phyloP scores from a whole-genome alignment of 2,329 filamentous ascomycete genomes.

The Knufia fluminis region DNA sequence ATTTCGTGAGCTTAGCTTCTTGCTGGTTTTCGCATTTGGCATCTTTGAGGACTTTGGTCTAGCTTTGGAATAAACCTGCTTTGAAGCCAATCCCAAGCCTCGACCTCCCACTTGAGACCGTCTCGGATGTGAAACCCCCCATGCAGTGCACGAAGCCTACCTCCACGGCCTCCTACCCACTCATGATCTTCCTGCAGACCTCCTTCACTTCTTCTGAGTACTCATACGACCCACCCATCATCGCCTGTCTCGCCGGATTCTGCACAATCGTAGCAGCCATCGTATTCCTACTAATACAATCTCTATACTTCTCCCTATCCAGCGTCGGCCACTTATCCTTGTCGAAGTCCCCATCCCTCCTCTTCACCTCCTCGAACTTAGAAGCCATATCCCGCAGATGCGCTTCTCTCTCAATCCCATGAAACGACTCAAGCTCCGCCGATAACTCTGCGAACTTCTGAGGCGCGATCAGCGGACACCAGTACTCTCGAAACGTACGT shows the following conservation, averaged over 20 bases:
- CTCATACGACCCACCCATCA: slow-evolving; percentile 1
- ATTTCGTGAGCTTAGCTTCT: background rate
- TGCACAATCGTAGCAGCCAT: background rate
- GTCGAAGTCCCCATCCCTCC: background rate
- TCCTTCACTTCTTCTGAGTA: slow-evolving; percentile 1
- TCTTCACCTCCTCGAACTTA: slow-evolving; percentile 2
- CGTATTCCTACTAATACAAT: slow-evolving; percentile 1
- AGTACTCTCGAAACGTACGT: slow-evolving; percentile 1
- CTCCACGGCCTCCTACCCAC: too few relatives aligned
- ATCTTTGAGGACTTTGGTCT: background rate
- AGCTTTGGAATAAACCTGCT: too few relatives aligned
- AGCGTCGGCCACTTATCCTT: slow-evolving; percentile 1
- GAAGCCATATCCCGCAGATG: background rate
- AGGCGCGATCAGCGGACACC: background rate
- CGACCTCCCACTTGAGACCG: too few relatives aligned
- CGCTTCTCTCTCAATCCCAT: background rate
- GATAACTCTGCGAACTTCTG: background rate
- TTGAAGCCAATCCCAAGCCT: too few relatives aligned
- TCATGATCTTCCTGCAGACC: background rate
- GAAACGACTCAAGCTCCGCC: background rate
- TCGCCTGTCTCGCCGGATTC: background rate
- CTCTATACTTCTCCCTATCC: background rate
- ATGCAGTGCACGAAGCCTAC: background rate
- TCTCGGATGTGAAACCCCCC: background rate
- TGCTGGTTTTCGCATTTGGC: background rate